Evolutionary conservation across 257 asterid species (phyloP).

Genomic region (Jaltomata sinuosa): DNA sequence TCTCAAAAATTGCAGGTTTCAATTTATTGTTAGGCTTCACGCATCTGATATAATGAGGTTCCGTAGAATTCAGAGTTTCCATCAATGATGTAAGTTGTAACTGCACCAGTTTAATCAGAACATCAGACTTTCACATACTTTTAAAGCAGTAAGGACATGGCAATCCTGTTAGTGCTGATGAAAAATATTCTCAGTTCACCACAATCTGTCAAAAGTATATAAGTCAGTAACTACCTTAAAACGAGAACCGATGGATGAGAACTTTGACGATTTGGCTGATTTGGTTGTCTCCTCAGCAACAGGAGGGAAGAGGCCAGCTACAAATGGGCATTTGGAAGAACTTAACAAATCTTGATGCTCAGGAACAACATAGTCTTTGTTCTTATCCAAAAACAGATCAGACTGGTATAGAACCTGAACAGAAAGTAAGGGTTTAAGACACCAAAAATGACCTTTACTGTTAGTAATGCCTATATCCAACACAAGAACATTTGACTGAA

Average conservation of each 20-base stretch:
- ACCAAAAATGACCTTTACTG: not conserved
- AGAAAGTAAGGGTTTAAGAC: slow-evolving; percentile 10
- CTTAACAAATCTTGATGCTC: slow-evolving; percentile 89
- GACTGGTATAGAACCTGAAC: slow-evolving; percentile 87
- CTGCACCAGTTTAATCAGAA: slow-evolving; percentile 37
- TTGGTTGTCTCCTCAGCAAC: slow-evolving; percentile 65
- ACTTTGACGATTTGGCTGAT: slow-evolving; percentile 85
- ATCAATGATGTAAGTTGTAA: slow-evolving; percentile 87
- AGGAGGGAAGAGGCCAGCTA: slow-evolving; percentile 89
- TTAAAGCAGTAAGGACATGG: not conserved
- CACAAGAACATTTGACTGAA: not conserved
- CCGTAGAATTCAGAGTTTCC: slow-evolving; percentile 94
- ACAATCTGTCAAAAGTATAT: not conserved
- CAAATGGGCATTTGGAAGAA: slow-evolving; percentile 81
- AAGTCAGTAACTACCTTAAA: slow-evolving; percentile 53
- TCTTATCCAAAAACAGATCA: slow-evolving; percentile 93
- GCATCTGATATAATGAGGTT: slow-evolving; percentile 96
- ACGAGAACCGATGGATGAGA: slow-evolving; percentile 95
- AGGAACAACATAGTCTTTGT: slow-evolving; percentile 95
- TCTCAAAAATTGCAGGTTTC: slow-evolving; percentile 94
- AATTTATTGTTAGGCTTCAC: slow-evolving; percentile 94
- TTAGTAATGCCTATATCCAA: not conserved
- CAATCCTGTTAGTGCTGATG: not conserved
- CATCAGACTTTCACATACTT: slow-evolving; percentile 14
- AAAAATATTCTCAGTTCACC: slow-evolving; percentile 1